These are phyloP conservation scores for Truncatella angustata DNA, from an alignment of 2,329 filamentous ascomycete species.

Conservation along the genomic window DNA sequence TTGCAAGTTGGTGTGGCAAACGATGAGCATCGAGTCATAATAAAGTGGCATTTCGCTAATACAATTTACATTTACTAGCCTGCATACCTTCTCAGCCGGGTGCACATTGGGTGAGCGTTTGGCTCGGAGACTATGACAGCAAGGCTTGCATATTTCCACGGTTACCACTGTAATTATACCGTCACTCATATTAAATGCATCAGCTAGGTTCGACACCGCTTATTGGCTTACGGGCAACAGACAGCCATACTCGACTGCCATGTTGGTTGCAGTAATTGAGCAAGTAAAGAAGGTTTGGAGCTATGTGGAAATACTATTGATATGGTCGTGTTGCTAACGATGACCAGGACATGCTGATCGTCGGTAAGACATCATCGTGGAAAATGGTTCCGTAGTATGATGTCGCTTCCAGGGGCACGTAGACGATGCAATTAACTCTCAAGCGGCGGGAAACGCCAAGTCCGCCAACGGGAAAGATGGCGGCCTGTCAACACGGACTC, in stretches of 20 bases:
- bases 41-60: slow-evolving; percentile 1
- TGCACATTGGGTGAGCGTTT: neutral
- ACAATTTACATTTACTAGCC: neutral
- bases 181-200: neutral
- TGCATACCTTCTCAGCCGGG: neutral
- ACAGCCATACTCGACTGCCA: neutral
- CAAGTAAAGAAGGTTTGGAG: neutral
- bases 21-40: slow-evolving; percentile 2
- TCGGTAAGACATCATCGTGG: neutral
- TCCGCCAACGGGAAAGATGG: neutral
- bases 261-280: neutral
- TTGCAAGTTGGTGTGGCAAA: slow-evolving; percentile 5
- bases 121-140: no score
- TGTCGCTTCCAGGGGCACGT: neutral
- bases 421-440: neutral
- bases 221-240: neutral
- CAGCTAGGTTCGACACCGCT: neutral
- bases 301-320: no score
- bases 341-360: neutral
- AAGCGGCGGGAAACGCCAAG: neutral
- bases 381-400: neutral
- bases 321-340: neutral
- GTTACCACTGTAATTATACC: neutral
- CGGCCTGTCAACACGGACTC: neutral
- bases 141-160: no score